phyloP scores from a whole-genome alignment of 2,329 filamentous ascomycete species.

The Diplocarpon rosae region DNA sequence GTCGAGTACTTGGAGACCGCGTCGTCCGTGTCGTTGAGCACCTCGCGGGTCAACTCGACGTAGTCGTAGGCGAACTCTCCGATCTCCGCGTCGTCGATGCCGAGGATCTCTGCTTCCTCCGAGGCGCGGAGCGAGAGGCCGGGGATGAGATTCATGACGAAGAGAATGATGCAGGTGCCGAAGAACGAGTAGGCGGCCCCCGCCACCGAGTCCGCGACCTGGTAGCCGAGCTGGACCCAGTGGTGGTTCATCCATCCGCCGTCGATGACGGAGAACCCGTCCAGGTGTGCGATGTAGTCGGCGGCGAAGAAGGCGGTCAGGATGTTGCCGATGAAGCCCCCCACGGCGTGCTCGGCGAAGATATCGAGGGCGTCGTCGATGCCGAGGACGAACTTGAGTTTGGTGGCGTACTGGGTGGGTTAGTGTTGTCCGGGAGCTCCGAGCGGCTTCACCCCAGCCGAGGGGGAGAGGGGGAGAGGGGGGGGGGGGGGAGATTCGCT shows the following conservation, averaged over 20 bases:
- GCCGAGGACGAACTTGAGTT: slow-evolving; percentile 73
- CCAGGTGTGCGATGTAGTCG: slow-evolving; percentile 73
- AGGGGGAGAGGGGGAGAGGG: no score
- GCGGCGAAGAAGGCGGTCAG: slow-evolving; percentile 74
- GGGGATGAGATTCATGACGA: slow-evolving; percentile 69
- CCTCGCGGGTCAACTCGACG: slow-evolving; percentile 63
- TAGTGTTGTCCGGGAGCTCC: no score
- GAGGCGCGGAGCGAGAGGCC: slow-evolving; percentile 62
- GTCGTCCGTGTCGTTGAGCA: slow-evolving; percentile 29
- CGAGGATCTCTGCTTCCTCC: slow-evolving; percentile 71
- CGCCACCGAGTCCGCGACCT: slow-evolving; percentile 69
- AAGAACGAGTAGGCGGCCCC: slow-evolving; percentile 71
- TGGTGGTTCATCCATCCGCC: slow-evolving; percentile 78
- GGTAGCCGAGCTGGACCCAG: slow-evolving; percentile 75
- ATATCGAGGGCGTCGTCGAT: slow-evolving; percentile 85
- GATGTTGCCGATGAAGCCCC: slow-evolving; percentile 69
- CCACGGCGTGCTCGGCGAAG: slow-evolving; percentile 72
- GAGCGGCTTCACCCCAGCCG: no score
- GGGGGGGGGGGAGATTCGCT: background rate
- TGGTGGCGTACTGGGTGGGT: slow-evolving; percentile 57
- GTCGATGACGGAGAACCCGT: slow-evolving; percentile 53
- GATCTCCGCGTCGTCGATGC: slow-evolving; percentile 82
- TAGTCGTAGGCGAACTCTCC: slow-evolving; percentile 96
- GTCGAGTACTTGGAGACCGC: slow-evolving; percentile 8
- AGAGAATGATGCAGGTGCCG: slow-evolving; percentile 67